These are phyloP conservation scores for Nannizzia gypsea DNA, from an alignment of 2,329 filamentous ascomycete genomes.

Conservation along the genomic window DNA sequence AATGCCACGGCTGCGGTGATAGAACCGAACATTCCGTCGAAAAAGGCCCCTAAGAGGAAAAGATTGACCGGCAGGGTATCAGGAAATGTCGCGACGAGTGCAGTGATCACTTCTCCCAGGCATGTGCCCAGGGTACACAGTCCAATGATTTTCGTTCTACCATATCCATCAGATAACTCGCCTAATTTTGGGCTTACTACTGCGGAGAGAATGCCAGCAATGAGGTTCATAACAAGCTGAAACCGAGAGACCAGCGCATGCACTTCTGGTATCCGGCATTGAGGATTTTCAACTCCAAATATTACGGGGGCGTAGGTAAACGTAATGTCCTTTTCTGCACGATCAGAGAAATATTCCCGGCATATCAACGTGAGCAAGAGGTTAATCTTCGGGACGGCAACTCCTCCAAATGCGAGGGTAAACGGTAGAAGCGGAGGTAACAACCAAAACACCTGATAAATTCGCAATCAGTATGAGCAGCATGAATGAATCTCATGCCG, in stretches of 20 bases:
- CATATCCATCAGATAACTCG: slow-evolving; percentile 73
- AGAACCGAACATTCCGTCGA: slow-evolving; percentile 78
- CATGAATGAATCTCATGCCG: background rate
- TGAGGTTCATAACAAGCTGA: slow-evolving; percentile 60
- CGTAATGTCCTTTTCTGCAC: slow-evolving; percentile 45
- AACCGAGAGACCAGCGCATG: slow-evolving; percentile 68
- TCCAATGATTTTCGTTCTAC: slow-evolving; percentile 62
- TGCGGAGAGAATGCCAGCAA: slow-evolving; percentile 65
- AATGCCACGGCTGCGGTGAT: slow-evolving; percentile 74
- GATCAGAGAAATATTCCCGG: slow-evolving; percentile 64
- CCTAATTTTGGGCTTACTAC: slow-evolving; percentile 74
- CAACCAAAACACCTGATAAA: slow-evolving; percentile 63
- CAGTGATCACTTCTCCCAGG: slow-evolving; percentile 60
- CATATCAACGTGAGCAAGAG: slow-evolving; percentile 77
- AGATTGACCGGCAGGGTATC: slow-evolving; percentile 63
- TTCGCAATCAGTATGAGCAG: background rate
- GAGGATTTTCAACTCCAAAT: slow-evolving; percentile 57
- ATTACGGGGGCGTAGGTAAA: slow-evolving; percentile 53
- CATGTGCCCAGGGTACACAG: slow-evolving; percentile 65
- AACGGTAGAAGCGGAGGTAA: slow-evolving; percentile 69
- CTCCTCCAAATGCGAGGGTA: slow-evolving; percentile 74
- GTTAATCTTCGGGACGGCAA: slow-evolving; percentile 77
- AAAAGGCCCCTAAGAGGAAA: slow-evolving; percentile 61
- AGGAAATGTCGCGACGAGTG: slow-evolving; percentile 64
- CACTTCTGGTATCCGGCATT: slow-evolving; percentile 70